Conservation (phyloP, 148 eudicot genomes). For the Diospyros lotus region DNA sequence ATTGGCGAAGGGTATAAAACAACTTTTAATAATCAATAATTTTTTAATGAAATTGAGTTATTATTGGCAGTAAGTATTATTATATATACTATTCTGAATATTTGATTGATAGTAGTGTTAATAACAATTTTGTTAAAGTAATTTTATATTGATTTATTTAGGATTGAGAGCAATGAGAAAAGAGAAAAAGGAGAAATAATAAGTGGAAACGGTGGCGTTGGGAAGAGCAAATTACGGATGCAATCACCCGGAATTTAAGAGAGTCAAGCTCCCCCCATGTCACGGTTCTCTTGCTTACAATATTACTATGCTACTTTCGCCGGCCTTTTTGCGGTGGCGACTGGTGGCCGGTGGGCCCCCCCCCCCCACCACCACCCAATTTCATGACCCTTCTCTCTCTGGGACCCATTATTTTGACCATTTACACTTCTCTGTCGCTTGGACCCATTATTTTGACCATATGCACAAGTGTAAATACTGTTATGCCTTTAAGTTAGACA, state of each 20-base stretch:
- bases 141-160: too few species aligned
- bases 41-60: too few species aligned
- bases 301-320: neutral
- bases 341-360: neutral
- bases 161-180: neutral
- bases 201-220: neutral
- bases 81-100: too few species aligned
- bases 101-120: too few species aligned
- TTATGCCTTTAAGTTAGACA: too few species aligned
- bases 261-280: neutral
- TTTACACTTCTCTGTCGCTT: neutral
- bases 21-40: too few species aligned
- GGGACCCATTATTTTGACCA: too few species aligned
- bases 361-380: neutral
- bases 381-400: neutral
- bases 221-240: conserved; percentile 5
- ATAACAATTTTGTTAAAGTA: too few species aligned
- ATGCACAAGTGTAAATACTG: too few species aligned
- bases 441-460: neutral
- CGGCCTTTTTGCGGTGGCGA: neutral
- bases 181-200: neutral
- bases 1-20: too few species aligned
- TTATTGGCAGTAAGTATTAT: too few species aligned
- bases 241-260: neutral
- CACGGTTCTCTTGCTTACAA: neutral